Base-by-base conservation (phyloP, 2,329 filamentous ascomycete genomes). In the Cladophialophora chaetospira region DNA sequence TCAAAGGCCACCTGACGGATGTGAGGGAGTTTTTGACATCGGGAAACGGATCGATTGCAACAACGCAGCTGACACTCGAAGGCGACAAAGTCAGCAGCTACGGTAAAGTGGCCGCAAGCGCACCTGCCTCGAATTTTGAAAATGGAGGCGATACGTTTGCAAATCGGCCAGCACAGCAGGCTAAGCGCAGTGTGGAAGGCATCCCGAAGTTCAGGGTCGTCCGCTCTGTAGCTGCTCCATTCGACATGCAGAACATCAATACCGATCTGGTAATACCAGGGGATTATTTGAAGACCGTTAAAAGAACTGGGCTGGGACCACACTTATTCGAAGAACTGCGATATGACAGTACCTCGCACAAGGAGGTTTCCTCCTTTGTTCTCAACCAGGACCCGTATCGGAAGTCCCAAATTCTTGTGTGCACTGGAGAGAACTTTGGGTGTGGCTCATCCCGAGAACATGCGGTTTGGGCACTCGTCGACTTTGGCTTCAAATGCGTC, bases 251-350 rank as follows among this genome's bases (percentile, higher is more conserved):
- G 64, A 97, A 97, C 72, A 86, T 97, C 67, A 94, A 97, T 77
- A 97, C 93, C 17, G 93, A 97, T 69, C 93, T 93, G 69, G 97
- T 97, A 74, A 97, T 97, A 65, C 93, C 93, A 63, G 97, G 97
- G 77, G 93, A 97, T 73, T 97, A 97, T 79, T 83, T 97, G 61
- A 97, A 97, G 80, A 97, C 93, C 33, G 97, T 97, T 76, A 97
- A 97, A 82, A 89, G 94, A 57, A 96, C 93, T 2, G 93, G 93
- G 63, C 88, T 97, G 9, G 92, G 92, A 56, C 82, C 79, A 21
- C 92, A 92, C 38, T 84, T 96, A 50, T 97, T 97, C 81, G 84
- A 91, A 72, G 86, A 84, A 63, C 86, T 90, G 75, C 86, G 93
- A 55, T 96, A 85, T 75, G 83, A 88, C 64, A 74, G 83, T 5